These are phyloP conservation scores for Trichophyton verrucosum DNA, from an alignment of 2,329 filamentous ascomycete species.

Conservation along the genomic window DNA sequence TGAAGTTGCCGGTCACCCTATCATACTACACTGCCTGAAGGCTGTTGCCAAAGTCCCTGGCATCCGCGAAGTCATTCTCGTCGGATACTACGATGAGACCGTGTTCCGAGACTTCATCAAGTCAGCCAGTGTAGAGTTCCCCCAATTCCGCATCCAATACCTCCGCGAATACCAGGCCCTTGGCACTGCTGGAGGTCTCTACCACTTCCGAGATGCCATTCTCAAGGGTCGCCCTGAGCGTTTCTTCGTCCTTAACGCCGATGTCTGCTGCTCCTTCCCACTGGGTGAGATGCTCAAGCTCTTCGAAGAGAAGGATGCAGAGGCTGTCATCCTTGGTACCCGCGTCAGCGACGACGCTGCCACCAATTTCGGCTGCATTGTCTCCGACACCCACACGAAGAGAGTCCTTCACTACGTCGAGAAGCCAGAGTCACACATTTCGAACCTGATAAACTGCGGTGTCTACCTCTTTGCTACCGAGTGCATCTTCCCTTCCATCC, in stretches of 20 bases:
- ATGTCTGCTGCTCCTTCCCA: slow-evolving; percentile 98
- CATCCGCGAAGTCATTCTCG: slow-evolving; percentile 92
- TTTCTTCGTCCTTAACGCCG: slow-evolving; percentile 94
- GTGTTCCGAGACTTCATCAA: slow-evolving; percentile 99
- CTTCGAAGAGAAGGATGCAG: slow-evolving; percentile 88
- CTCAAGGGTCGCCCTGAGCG: slow-evolving; percentile 89
- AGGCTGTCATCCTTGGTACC: slow-evolving; percentile 91
- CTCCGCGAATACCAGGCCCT: slow-evolving; percentile 94
- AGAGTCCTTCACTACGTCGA: slow-evolving; percentile 98
- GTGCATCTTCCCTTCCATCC: slow-evolving; percentile 91
- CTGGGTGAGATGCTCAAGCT: slow-evolving; percentile 89
- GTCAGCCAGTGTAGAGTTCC: slow-evolving; percentile 71
- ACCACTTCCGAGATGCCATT: slow-evolving; percentile 98
- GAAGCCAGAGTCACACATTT: slow-evolving; percentile 95
- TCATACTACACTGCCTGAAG: slow-evolving; percentile 94
- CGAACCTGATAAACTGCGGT: slow-evolving; percentile 97
- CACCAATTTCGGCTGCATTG: slow-evolving; percentile 94
- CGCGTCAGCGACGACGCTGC: slow-evolving; percentile 82
- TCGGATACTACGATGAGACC: slow-evolving; percentile 96
- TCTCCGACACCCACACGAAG: slow-evolving; percentile 83
- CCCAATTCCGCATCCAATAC: slow-evolving; percentile 82
- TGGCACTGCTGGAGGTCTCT: slow-evolving; percentile 89
- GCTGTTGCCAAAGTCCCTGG: slow-evolving; percentile 81
- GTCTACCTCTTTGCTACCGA: slow-evolving; percentile 96
- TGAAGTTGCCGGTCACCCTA: slow-evolving; percentile 94